Conservation (phyloP, 345 rosid genomes). For the Iberis pinnata region DNA sequence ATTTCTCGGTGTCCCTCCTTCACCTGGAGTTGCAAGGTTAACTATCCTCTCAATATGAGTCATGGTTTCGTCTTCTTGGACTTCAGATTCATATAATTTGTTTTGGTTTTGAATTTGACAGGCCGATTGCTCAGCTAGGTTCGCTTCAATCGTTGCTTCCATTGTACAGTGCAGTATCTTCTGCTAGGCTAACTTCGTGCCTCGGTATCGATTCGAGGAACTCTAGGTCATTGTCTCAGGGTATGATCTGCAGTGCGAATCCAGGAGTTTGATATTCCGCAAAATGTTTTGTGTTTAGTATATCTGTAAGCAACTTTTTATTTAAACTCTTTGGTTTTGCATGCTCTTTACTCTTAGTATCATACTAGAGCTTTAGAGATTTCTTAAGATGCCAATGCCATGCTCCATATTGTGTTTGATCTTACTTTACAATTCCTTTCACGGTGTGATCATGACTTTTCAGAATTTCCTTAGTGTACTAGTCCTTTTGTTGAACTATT, state of each 20-base stretch:
- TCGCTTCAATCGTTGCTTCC: constrained; percentile 79
- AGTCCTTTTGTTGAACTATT: neutral
- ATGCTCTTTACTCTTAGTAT: neutral
- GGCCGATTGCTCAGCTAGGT: constrained; percentile 61
- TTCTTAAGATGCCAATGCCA: too few species aligned
- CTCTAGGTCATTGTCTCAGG: constrained; percentile 93
- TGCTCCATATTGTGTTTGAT: constrained; percentile 7
- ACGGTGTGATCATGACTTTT: neutral
- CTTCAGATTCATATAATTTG: neutral
- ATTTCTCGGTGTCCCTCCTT: constrained; percentile 35
- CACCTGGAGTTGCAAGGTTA: constrained; percentile 47
- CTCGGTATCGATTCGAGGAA: constrained; percentile 68
- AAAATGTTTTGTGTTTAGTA: constrained; percentile 45
- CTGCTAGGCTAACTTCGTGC: constrained; percentile 85
- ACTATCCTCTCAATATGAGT: neutral
- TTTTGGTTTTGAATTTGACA: constrained; percentile 26
- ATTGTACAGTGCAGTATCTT: constrained; percentile 64
- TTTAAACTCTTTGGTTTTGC: constrained; percentile 14
- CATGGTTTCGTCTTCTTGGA: neutral
- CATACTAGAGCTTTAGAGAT: neutral
- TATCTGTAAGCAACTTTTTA: constrained; percentile 55
- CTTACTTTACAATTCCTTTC: neutral
- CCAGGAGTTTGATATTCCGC: constrained; percentile 81
- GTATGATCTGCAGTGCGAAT: constrained; percentile 92
- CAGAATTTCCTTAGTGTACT: neutral